phyloP scores from a whole-genome alignment of 164 flowering plant species.

The Nelumbo lutea region DNA sequence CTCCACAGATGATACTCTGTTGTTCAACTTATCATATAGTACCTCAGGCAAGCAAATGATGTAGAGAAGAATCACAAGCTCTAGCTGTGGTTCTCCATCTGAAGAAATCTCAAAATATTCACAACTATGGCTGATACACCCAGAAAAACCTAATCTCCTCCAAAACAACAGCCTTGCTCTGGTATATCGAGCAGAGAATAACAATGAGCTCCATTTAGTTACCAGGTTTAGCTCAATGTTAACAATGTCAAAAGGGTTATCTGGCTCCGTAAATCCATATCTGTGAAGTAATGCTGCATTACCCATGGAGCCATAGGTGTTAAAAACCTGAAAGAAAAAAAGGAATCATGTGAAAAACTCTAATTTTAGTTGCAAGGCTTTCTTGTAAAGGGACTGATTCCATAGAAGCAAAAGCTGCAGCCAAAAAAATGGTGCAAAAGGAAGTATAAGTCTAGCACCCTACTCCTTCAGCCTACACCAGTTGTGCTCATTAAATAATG shows the following conservation, averaged over 20 bases:
- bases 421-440: not conserved
- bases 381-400: not conserved
- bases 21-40: slow-evolving; percentile 42
- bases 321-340: slow-evolving; percentile 57
- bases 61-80: slow-evolving; percentile 62
- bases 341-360: not conserved
- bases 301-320: slow-evolving; percentile 81
- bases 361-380: not conserved
- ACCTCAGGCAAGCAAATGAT: slow-evolving; percentile 57
- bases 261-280: slow-evolving; percentile 88
- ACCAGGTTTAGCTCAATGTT: slow-evolving; percentile 78
- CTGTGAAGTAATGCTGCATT: slow-evolving; percentile 97
- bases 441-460: too few relatives aligned
- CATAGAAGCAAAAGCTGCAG: not conserved
- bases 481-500: too few relatives aligned
- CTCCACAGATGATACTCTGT: slow-evolving; percentile 22
- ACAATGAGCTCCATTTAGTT: slow-evolving; percentile 48
- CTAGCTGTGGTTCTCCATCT: slow-evolving; percentile 74
- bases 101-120: slow-evolving; percentile 88
- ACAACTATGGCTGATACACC: slow-evolving; percentile 51
- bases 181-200: slow-evolving; percentile 50
- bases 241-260: slow-evolving; percentile 70
- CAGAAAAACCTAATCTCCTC: slow-evolving; percentile 61
- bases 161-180: slow-evolving; percentile 69
- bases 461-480: too few relatives aligned